A percentile compares a stretch with the other conserved stretches of the same genome.
phyloP scores from a whole-genome alignment of 768 basidiomycete species.

The Suillus occidentalis region DNA sequence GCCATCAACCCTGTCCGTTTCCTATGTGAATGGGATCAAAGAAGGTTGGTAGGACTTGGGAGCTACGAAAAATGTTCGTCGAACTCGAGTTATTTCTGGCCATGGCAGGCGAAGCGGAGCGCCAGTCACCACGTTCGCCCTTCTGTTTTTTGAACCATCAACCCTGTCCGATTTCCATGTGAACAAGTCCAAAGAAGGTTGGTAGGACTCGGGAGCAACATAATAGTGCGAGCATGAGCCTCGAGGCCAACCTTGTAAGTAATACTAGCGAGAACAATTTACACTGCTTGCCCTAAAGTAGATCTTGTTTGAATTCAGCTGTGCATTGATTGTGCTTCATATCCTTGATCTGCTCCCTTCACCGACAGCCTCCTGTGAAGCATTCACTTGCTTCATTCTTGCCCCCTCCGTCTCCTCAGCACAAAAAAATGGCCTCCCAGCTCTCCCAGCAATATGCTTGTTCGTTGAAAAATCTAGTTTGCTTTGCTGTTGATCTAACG shows the following conservation, averaged over 20 bases:
- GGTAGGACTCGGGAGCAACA: background rate
- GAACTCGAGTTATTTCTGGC: background rate
- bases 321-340: constrained; percentile 8
- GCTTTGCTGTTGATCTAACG: constrained; percentile 17
- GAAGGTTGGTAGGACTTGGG: background rate
- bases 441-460: constrained; percentile 84
- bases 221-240: background rate
- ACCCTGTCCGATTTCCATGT: background rate
- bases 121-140: too few relatives aligned
- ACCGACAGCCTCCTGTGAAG: constrained; percentile 44
- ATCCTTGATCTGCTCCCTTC: constrained; percentile 28
- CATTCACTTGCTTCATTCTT: constrained; percentile 79
- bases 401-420: constrained; percentile 33
- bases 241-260: background rate
- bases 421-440: constrained; percentile 63
- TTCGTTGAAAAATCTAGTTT: constrained; percentile 39
- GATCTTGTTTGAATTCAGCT: constrained; percentile 2
- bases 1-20: background rate
- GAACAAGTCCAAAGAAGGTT: background rate
- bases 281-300: constrained; percentile 22
- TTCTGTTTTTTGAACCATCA: background rate
- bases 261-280: constrained; percentile 3
- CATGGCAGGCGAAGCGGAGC: too few relatives aligned
- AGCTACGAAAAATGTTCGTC: background rate
- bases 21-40: background rate